Percentiles rank a stretch among this genome's conserved stretches.
These are phyloP conservation scores for Bisporella sp. DNA, from an alignment of 2,329 filamentous ascomycete species.

Conservation along the genomic window DNA sequence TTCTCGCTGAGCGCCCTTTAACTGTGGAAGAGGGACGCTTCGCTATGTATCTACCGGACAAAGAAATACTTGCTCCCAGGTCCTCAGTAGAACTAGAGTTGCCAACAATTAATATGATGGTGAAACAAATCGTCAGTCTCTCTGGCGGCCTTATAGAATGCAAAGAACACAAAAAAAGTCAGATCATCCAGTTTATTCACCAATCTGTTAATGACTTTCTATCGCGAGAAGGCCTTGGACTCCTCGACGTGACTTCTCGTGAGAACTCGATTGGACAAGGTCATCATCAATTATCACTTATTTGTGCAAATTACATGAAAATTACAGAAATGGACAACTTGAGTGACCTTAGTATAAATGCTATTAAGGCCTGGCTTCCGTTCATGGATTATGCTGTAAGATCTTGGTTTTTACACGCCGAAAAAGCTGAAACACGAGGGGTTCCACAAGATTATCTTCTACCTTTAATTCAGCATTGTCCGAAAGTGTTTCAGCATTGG, in stretches of 20 bases:
- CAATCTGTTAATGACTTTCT: slow-evolving; percentile 31
- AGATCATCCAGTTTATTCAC: slow-evolving; percentile 32
- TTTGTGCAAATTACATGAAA: slow-evolving; percentile 12
- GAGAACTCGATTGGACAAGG: slow-evolving; percentile 4
- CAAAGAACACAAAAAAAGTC: background rate
- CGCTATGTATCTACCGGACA: background rate
- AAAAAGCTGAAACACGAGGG: slow-evolving; percentile 6
- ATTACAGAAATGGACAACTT: background rate
- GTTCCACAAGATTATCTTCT: slow-evolving; percentile 6
- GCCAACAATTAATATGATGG: background rate
- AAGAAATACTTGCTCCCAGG: background rate
- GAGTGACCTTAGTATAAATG: background rate
- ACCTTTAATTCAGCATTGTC: slow-evolving; percentile 1
- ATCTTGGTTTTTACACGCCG: slow-evolving; percentile 8
- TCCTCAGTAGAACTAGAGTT: background rate
- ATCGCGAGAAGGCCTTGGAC: background rate
- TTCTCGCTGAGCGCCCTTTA: slow-evolving; percentile 15
- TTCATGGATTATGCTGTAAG: slow-evolving; percentile 6
- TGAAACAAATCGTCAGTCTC: background rate
- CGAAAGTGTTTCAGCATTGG: slow-evolving; percentile 3
- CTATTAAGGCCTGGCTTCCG: slow-evolving; percentile 2
- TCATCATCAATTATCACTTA: slow-evolving; percentile 6
- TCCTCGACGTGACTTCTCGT: background rate
- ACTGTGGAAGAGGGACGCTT: slow-evolving; percentile 12
- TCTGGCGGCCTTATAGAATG: slow-evolving; percentile 7